Evolutionary conservation across 139 green algal species (phyloP).

Genomic region (Micractinium sp.): DNA sequence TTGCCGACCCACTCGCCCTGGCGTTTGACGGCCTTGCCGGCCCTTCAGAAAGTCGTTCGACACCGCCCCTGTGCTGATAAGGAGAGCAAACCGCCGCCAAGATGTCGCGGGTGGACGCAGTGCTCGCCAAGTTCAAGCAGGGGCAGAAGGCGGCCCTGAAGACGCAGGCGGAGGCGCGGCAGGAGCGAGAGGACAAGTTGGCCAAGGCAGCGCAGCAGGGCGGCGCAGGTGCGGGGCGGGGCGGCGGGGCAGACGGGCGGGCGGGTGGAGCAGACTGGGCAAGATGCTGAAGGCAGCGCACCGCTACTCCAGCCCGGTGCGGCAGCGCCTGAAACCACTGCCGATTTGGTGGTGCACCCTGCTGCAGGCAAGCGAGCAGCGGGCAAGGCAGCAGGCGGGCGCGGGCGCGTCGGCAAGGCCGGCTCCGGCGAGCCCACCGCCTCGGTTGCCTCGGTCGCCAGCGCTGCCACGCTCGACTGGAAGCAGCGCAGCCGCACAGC

Average conservation of each 20-base stretch:
- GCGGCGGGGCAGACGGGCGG: not conserved
- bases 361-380: not conserved
- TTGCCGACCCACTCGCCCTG: too few relatives aligned
- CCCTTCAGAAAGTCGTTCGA: too few relatives aligned
- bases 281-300: too few relatives aligned
- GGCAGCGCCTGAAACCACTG: not conserved
- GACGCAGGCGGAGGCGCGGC: slow-evolving; percentile 19
- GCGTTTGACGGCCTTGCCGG: too few relatives aligned
- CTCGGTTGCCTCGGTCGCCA: slow-evolving; percentile 18
- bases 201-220: slow-evolving; percentile 1
- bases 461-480: not conserved
- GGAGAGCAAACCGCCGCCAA: not conserved
- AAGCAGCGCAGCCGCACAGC: slow-evolving; percentile 10
- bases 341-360: not conserved
- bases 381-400: not conserved
- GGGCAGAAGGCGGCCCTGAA: slow-evolving; percentile 4
- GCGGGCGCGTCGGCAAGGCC: slow-evolving; percentile 7
- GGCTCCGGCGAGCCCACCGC: slow-evolving; percentile 30
- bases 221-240: not conserved
- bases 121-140: slow-evolving; percentile 43
- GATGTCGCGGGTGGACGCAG: not conserved
- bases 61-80: too few relatives aligned
- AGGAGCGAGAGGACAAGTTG: slow-evolving; percentile 45
- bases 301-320: not conserved
- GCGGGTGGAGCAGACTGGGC: not conserved